Evolutionary conservation across 164 flowering plant species (phyloP).

Genomic region (Brasenia schreberi): DNA sequence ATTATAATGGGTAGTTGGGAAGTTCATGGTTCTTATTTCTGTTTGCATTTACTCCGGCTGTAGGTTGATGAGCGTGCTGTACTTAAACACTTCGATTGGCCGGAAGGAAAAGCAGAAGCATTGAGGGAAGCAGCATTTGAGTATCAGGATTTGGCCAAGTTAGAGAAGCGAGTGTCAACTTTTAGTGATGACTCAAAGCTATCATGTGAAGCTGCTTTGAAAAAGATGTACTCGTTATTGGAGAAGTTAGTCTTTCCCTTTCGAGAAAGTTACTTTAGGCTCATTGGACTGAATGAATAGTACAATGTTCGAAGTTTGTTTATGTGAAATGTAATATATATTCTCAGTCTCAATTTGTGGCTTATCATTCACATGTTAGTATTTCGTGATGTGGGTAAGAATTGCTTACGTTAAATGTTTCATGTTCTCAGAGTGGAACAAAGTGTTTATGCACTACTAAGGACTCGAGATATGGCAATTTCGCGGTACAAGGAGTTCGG

Average conservation of each 20-base stretch:
- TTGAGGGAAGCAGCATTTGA: conserved; percentile 94
- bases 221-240: conserved; percentile 92
- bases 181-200: conserved; percentile 80
- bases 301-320: no score
- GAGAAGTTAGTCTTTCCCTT: conserved; percentile 57
- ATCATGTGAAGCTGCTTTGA: conserved; percentile 74
- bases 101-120: conserved; percentile 97
- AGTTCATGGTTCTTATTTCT: no score
- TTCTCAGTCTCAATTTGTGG: no score
- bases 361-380: no score
- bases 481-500: conserved; percentile 84
- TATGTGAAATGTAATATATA: no score
- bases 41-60: background rate
- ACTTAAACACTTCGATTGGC: conserved; percentile 99
- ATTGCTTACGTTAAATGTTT: background rate
- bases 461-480: conserved; percentile 89
- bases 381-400: no score
- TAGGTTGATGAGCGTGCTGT: conserved; percentile 98
- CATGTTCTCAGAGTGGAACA: conserved; percentile 61
- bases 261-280: background rate
- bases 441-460: conserved; percentile 80
- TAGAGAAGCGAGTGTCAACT: conserved; percentile 62
- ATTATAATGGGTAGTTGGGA: no score
- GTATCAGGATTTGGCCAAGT: conserved; percentile 71
- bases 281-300: no score